Percentiles rank a stretch among this genome's conserved stretches.
These are phyloP conservation scores for Ambispora gerdemannii DNA, from an alignment of 192 early-diverging fungal species.

Conservation along the genomic window DNA sequence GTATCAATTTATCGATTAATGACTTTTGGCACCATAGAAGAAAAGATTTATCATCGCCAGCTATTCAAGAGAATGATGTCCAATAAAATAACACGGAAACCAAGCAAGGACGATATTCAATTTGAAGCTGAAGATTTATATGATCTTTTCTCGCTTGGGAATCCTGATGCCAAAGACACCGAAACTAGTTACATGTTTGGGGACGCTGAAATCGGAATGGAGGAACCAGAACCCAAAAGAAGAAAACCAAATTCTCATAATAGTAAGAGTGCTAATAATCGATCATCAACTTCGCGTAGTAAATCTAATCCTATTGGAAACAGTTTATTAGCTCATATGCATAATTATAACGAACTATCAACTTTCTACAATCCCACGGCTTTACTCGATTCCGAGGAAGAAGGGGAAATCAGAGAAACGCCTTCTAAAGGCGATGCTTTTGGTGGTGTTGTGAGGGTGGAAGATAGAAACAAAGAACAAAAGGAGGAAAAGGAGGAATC, in stretches of 20 bases:
- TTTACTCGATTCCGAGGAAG: neutral
- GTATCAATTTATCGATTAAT: slow-evolving; percentile 95
- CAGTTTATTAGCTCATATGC: too few species aligned
- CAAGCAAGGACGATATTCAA: slow-evolving; percentile 71
- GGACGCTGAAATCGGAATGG: slow-evolving; percentile 57
- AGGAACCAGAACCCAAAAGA: neutral
- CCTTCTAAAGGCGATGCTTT: neutral
- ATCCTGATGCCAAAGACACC: slow-evolving; percentile 54
- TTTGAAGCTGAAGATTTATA: slow-evolving; percentile 82
- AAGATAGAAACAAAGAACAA: slow-evolving; percentile 28
- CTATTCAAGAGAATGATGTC: slow-evolving; percentile 97
- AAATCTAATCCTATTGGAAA: slow-evolving; percentile 29
- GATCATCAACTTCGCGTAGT: neutral
- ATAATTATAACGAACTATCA: neutral
- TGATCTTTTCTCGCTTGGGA: slow-evolving; percentile 80
- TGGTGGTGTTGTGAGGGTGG: slow-evolving; percentile 7
- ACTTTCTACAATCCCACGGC: neutral
- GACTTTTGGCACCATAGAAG: slow-evolving; percentile 92
- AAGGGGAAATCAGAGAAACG: neutral
- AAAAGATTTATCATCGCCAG: slow-evolving; percentile 96
- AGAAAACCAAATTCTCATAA: neutral
- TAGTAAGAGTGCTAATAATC: slow-evolving; percentile 1
- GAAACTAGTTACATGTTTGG: slow-evolving; percentile 87
- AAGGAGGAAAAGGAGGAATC: slow-evolving; percentile 14
- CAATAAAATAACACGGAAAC: slow-evolving; percentile 92